Percentiles rank a stretch among this genome's conserved stretches.
phyloP scores from a whole-genome alignment of 169 alveolate genomes.

The Babesia caballi region DNA sequence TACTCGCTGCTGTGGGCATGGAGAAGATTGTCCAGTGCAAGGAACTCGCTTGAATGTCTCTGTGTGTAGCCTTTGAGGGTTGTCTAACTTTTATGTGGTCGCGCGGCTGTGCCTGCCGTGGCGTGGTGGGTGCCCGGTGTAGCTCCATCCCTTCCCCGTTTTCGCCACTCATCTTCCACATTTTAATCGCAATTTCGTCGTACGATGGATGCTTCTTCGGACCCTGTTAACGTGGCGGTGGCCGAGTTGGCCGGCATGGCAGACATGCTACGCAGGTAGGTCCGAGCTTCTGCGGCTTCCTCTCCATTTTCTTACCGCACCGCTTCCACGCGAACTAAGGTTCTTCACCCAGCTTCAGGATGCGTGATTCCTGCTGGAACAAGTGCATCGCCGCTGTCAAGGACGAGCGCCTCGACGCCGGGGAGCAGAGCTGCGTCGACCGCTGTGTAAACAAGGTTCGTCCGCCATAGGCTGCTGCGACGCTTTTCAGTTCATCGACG shows the following conservation, averaged over 20 bases:
- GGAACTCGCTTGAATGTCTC: conserved; percentile 59
- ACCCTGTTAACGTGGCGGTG: conserved; percentile 73
- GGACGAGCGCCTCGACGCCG: conserved; percentile 69
- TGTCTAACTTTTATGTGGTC: neutral
- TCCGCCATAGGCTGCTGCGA: neutral
- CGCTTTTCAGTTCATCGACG: conserved; percentile 51
- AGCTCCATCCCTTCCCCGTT: neutral
- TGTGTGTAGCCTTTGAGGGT: neutral
- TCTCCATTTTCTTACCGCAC: too few relatives aligned
- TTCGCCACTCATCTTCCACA: neutral
- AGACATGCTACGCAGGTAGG: conserved; percentile 70
- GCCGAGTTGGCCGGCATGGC: conserved; percentile 82
- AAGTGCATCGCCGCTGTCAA: conserved; percentile 73
- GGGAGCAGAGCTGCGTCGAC: conserved; percentile 79
- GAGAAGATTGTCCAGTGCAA: conserved; percentile 86
- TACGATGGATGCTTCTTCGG: conserved; percentile 31
- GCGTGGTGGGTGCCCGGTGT: neutral
- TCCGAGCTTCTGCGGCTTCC: neutral
- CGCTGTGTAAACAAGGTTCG: conserved; percentile 76
- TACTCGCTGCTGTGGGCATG: conserved; percentile 87
- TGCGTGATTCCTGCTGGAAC: conserved; percentile 77
- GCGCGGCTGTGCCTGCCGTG: neutral
- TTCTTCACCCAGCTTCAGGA: conserved; percentile 23
- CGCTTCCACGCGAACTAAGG: too few relatives aligned
- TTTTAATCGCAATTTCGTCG: neutral